Evolutionary conservation across 1,139 yeast genomes (phyloP).

Genomic region (Debaryomyces udenii): DNA sequence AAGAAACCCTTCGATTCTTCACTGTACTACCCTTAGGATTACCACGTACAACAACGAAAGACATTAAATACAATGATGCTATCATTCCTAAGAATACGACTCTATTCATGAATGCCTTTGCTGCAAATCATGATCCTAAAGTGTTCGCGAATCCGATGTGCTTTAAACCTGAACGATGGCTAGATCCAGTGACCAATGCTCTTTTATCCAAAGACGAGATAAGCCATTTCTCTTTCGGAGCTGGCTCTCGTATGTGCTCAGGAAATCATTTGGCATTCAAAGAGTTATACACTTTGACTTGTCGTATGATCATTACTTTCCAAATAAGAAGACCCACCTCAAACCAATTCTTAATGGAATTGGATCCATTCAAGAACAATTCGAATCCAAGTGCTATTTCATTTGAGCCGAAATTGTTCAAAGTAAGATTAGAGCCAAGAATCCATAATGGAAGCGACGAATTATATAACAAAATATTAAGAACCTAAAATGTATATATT

Average conservation of each 20-base stretch:
- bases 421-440: constrained; percentile 34
- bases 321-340: constrained; percentile 45
- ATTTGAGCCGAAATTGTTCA: constrained; percentile 56
- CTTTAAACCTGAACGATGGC: constrained; percentile 64
- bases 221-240: constrained; percentile 66
- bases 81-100: constrained; percentile 59
- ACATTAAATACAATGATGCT: constrained; percentile 40
- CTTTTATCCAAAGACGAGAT: constrained; percentile 26
- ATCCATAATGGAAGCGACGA: constrained; percentile 24
- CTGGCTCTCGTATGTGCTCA: constrained; percentile 70
- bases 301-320: constrained; percentile 38
- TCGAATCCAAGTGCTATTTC: constrained; percentile 57
- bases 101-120: constrained; percentile 67
- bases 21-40: constrained; percentile 69
- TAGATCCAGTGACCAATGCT: constrained; percentile 30
- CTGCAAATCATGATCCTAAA: constrained; percentile 65
- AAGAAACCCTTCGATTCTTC: constrained; percentile 64
- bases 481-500: background rate
- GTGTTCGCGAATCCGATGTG: constrained; percentile 51
- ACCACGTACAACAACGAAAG: constrained; percentile 62
- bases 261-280: constrained; percentile 65
- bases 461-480: constrained; percentile 21
- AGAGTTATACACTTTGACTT: constrained; percentile 54
- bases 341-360: constrained; percentile 34
- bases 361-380: constrained; percentile 54